Evolutionary conservation across 2,329 filamentous ascomycete species (phyloP).

Genomic region (Ramichloridium luteum): DNA sequence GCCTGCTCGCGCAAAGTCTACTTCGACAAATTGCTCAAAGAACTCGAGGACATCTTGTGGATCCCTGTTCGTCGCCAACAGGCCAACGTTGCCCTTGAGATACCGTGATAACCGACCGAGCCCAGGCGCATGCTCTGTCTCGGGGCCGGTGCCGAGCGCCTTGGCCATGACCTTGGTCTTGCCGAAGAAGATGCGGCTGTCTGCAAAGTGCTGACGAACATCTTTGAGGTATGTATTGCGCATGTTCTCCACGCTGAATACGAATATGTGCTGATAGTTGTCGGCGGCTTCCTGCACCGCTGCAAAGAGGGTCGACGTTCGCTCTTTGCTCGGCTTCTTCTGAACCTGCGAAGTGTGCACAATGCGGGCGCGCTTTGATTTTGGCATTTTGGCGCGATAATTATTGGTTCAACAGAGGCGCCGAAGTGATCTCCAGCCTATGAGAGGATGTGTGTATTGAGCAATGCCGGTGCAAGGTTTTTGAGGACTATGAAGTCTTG

Average conservation of each 20-base stretch:
- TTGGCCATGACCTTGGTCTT: conserved; percentile 99
- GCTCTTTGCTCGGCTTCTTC: conserved; percentile 81
- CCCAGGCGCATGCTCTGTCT: conserved; percentile 66
- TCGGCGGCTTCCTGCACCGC: conserved; percentile 77
- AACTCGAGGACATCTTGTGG: conserved; percentile 56
- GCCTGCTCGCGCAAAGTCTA: conserved; percentile 87
- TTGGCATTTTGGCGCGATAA: conserved; percentile 68
- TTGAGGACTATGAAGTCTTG: too few species aligned
- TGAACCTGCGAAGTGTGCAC: conserved; percentile 81
- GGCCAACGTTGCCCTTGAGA: conserved; percentile 71
- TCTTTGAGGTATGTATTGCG: conserved; percentile 93
- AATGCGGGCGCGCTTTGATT: conserved; percentile 85
- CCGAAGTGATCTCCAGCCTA: too few species aligned
- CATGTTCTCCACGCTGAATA: conserved; percentile 94
- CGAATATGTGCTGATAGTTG: conserved; percentile 80
- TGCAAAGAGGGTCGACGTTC: conserved; percentile 73
- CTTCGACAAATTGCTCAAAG: conserved; percentile 59
- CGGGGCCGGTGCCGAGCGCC: conserved; percentile 64
- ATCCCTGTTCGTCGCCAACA: conserved; percentile 76
- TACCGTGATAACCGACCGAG: conserved; percentile 57
- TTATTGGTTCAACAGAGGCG: too few species aligned
- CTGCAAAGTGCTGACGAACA: conserved; percentile 69
- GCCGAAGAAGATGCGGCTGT: conserved; percentile 92
- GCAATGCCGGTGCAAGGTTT: too few species aligned
- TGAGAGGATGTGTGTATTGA: too few species aligned